Base-by-base conservation (phyloP, 208 protist genomes). In the Zelonia costaricensis region DNA sequence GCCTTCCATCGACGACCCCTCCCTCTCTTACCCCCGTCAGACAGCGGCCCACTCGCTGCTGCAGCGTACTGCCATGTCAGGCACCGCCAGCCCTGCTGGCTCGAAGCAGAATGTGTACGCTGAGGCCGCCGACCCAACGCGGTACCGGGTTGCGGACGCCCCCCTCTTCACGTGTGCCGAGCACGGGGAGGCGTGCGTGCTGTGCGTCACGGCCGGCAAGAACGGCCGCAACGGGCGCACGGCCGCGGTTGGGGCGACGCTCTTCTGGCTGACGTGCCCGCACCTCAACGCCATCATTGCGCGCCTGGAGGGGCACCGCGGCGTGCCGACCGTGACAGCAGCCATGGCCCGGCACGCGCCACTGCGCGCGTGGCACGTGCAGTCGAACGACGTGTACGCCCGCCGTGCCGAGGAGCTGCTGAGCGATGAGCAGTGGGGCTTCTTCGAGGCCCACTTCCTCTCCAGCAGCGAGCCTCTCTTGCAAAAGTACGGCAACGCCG, bases 211-310 rank as follows among this genome's bases (percentile, higher is more conserved):
- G 6, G 78, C 86, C 1, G 89, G 89, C 4, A 95, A 95, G 54
- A 79, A 75, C 18, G 86, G 86, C 22, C 78, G 86, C 31, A 74
- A 78, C 35, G 77, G 83, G n/a, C 69, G 74, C 39, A 75, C 76
- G 15, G 84, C 86, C 1, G 83, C 86, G 55, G 74, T 92, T 4
- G 90, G 90, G 2, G 83, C 86, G 1, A 95, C 90, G 27, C 53
- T 93, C 10, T 86, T 92, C 43, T 95, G 90, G 87, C 69, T 93
- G 22, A 95, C 90, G 12, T 93, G 86, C 61, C 86, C 82, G 2
- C 72, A 84, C 53, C 16, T 95, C 33, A 95, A 95, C 65, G 84
- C 74, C 23, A 57, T 95, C 13, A 58, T 95, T 4, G 82, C 84
- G n/a, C 78, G 83, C 4, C 25, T 91, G 1, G 90, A 95, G 75